Evolutionary conservation across 345 rosid genomes (phyloP).

Genomic region (Euclidium syriacum): DNA sequence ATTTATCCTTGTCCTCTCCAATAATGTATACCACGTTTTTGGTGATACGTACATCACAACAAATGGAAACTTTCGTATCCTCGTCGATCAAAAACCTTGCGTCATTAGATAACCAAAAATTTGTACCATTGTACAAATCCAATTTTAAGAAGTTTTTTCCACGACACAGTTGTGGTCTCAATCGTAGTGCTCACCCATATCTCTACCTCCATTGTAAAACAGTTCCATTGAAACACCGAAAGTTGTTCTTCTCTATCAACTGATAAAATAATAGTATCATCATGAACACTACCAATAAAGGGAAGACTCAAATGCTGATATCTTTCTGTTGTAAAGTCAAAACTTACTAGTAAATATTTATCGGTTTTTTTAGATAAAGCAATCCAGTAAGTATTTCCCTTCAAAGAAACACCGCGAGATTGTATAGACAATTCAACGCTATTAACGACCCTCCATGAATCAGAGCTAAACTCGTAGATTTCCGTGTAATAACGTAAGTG

Average conservation of each 20-base stretch:
- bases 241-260: slow-evolving; percentile 5
- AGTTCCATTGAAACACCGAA: not conserved
- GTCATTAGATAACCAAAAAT: not conserved
- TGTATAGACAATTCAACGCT: not conserved
- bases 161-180: not conserved
- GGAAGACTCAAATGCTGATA: not conserved
- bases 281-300: not conserved
- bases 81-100: not conserved
- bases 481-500: not conserved
- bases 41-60: not conserved
- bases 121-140: not conserved
- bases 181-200: not conserved
- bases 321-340: not conserved
- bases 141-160: not conserved
- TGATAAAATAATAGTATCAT: not conserved
- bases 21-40: not conserved
- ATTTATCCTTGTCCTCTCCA: not conserved
- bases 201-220: not conserved
- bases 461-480: not conserved
- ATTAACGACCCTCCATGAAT: not conserved
- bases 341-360: not conserved
- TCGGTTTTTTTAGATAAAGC: not conserved
- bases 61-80: not conserved
- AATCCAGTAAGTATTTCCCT: not conserved
- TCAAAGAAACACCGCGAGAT: not conserved